Conservation (phyloP, 2,329 filamentous ascomycete genomes). For the Pestalotiopsis sp. region DNA sequence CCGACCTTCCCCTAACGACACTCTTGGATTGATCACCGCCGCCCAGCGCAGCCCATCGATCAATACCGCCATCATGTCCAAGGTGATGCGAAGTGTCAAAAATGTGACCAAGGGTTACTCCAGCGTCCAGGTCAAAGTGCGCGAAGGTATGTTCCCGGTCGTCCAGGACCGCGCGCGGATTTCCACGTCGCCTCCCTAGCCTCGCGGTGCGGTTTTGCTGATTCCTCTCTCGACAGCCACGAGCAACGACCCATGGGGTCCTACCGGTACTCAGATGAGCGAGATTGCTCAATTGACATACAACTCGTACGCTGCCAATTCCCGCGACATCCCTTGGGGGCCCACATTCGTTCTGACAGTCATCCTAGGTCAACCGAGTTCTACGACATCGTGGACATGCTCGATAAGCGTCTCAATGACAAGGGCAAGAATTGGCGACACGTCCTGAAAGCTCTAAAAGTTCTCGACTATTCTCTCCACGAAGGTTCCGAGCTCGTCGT, state of each 20-base stretch:
- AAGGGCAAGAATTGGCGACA: constrained; percentile 99
- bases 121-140: constrained; percentile 93
- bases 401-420: constrained; percentile 97
- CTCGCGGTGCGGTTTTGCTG: neutral
- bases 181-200: constrained; percentile 2
- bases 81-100: constrained; percentile 96
- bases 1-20: constrained; percentile 7
- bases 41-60: constrained; percentile 12
- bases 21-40: neutral
- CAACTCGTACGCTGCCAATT: constrained; percentile 74
- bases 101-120: constrained; percentile 99
- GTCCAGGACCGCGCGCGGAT: constrained; percentile 19
- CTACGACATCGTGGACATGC: constrained; percentile 99
- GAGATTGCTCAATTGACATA: constrained; percentile 98
- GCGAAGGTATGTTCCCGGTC: constrained; percentile 72
- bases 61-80: constrained; percentile 72
- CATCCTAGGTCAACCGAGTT: constrained; percentile 83
- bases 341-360: constrained; percentile 3
- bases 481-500: constrained; percentile 96
- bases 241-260: constrained; percentile 98
- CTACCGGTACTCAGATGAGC: constrained; percentile 96
- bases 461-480: constrained; percentile 96
- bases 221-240: constrained; percentile 65
- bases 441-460: constrained; percentile 95
- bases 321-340: neutral